Evolutionary conservation across 306 rosid genomes (phyloP).

Genomic region (Lablab purpureus): DNA sequence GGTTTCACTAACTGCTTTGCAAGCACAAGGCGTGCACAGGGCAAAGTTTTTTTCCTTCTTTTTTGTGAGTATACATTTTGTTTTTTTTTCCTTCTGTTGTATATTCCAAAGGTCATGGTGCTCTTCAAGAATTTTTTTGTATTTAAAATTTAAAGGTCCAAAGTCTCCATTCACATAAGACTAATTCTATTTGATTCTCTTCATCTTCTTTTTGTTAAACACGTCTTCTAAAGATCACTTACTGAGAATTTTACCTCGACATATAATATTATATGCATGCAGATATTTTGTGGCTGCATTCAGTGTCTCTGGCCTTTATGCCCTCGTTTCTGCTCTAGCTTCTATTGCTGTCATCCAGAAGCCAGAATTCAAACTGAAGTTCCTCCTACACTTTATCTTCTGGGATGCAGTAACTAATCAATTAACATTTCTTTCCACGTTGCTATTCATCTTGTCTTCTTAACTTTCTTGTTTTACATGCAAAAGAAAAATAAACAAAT

Average conservation of each 20-base stretch:
- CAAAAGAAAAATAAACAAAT: constrained; percentile 21
- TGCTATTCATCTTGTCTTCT: constrained; percentile 11
- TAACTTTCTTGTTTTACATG: constrained; percentile 6
- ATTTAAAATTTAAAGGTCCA: neutral
- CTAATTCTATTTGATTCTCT: neutral
- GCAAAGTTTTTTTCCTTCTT: too few relatives aligned
- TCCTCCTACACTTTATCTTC: constrained; percentile 61
- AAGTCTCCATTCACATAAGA: neutral
- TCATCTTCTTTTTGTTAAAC: neutral
- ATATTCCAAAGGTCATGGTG: neutral
- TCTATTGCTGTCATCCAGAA: constrained; percentile 62
- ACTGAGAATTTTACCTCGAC: constrained; percentile 21
- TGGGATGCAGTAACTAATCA: constrained; percentile 64
- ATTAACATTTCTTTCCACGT: constrained; percentile 22
- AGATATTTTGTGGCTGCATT: constrained; percentile 81
- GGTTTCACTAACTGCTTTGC: constrained; percentile 10
- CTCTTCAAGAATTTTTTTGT: neutral
- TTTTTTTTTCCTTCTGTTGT: neutral
- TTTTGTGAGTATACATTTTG: neutral
- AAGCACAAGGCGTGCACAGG: neutral
- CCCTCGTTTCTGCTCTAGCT: constrained; percentile 60
- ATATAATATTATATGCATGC: constrained; percentile 40
- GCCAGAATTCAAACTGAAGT: constrained; percentile 57
- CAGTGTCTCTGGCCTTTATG: constrained; percentile 67
- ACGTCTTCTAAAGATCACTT: neutral